phyloP scores from a whole-genome alignment of 2,329 filamentous ascomycete genomes.

The Ophiocordyceps camponoti-saundersi region DNA sequence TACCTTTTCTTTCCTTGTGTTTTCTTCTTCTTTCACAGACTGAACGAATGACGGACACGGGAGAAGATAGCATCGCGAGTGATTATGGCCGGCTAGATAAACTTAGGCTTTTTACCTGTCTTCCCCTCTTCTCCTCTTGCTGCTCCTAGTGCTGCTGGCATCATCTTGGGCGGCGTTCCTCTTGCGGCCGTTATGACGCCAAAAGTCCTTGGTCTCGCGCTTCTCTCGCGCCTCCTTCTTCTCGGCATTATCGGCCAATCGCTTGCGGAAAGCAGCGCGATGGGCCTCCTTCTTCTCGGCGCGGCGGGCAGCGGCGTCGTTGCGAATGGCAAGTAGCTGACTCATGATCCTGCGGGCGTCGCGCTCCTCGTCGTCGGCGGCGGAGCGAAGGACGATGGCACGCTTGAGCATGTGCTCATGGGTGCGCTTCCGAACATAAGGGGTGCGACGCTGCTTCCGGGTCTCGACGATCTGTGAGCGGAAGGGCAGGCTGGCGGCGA shows the following conservation, averaged over 20 bases:
- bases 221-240: conserved; percentile 78
- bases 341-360: conserved; percentile 78
- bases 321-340: conserved; percentile 77
- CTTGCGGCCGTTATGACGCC: conserved; percentile 75
- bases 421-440: conserved; percentile 67
- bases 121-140: conserved; percentile 10
- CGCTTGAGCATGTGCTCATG: conserved; percentile 21
- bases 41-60: neutral
- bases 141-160: conserved; percentile 18
- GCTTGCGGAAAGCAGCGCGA: conserved; percentile 62
- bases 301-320: conserved; percentile 78
- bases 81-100: neutral
- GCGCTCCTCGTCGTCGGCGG: conserved; percentile 72
- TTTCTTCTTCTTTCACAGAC: neutral
- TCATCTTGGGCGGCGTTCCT: conserved; percentile 25
- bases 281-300: conserved; percentile 77
- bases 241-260: conserved; percentile 66
- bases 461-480: conserved; percentile 77
- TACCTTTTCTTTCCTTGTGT: neutral
- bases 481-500: conserved; percentile 77
- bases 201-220: conserved; percentile 82
- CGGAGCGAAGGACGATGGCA: conserved; percentile 52
- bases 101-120: neutral
- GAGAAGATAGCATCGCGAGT: neutral
- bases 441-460: conserved; percentile 62